Base-by-base conservation (phyloP, 2,329 filamentous ascomycete species). In the Colletotrichum caudatum region DNA sequence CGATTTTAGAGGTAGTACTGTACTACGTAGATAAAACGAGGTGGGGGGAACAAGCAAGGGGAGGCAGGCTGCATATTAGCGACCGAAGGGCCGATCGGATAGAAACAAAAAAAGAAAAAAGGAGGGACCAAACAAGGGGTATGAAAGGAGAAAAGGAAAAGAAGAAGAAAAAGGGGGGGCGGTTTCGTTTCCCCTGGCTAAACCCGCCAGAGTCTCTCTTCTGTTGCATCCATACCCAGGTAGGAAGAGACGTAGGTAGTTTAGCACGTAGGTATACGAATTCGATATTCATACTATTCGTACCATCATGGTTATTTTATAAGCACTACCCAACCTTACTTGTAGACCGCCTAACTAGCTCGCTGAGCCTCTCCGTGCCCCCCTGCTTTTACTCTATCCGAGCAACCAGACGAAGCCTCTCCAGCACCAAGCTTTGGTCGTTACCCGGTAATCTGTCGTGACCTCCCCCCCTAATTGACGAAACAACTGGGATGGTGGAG, bases 371-470 rank as follows among this genome's bases (percentile, higher is more conserved):
- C 35, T 18, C 54, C 14, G 16, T 54, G 39, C 18, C 53, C 65
- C 53, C 65, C 53, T 59, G 58, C 46, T 23, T n/a, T n/a, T 46
- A 18, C 65, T 51, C 37, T 29, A 59, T 68, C 64, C 58, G 37
- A 71, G 41, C 57, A 29, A 63, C 44, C 23, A 41, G 54, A 48
- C 12, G n/a, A 29, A 7, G 8, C 16, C 59, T 2, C 20, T 53
- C 29, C 23, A 18, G 11, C 57, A 67, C 57, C 57, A 66, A 62
- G 33, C 63, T 57, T 63, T 29, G 20, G 33, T 20, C n/a, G 50
- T 53, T 53, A 4, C 14, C 26, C 50, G 26, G 26, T 16, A 51
- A 9, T 11, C 46, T 54, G 39, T n/a, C 50, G 16, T 16, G 50
- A 18, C 46, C 46, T 29, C 26, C 26, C 26, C 26, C 26, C 26